Conservation (phyloP, 2,329 filamentous ascomycete genomes). For the Dothiorella sarmentorum region DNA sequence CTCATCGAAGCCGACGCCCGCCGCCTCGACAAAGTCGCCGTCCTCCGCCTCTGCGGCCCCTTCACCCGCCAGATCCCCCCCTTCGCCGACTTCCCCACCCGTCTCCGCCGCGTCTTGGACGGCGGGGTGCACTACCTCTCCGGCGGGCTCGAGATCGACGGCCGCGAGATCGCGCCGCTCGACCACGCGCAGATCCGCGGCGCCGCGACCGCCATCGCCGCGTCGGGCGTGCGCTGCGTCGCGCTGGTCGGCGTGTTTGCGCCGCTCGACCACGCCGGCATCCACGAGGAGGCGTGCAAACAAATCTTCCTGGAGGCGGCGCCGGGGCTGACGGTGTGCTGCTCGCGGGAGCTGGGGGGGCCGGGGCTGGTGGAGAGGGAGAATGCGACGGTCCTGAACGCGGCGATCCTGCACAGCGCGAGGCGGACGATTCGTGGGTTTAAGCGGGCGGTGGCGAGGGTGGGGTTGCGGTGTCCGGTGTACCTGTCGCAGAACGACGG, state of each 20-base stretch:
- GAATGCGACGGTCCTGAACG: constrained; percentile 45
- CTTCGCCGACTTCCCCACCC: constrained; percentile 52
- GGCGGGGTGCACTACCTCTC: constrained; percentile 44
- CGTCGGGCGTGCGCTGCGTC: constrained; percentile 7
- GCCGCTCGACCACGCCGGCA: too few relatives aligned
- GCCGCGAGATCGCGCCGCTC: constrained; percentile 39
- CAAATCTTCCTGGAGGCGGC: too few relatives aligned
- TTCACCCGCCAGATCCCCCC: constrained; percentile 52
- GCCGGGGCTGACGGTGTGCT: constrained; percentile 35
- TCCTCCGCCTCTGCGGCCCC: constrained; percentile 53
- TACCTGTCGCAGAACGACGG: constrained; percentile 65
- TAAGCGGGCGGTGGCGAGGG: constrained; percentile 49
- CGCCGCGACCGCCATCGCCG: constrained; percentile 27
- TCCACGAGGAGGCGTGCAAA: too few relatives aligned
- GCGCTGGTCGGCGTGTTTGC: constrained; percentile 27
- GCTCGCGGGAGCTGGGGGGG: too few relatives aligned
- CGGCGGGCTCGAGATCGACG: constrained; percentile 44
- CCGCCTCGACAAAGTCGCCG: constrained; percentile 42
- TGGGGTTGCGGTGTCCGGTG: constrained; percentile 49
- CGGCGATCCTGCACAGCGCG: constrained; percentile 56
- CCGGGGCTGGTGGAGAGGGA: too few relatives aligned
- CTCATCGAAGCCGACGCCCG: constrained; percentile 40
- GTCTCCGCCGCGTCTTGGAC: constrained; percentile 45
- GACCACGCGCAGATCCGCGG: background rate
- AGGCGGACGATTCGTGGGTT: too few relatives aligned